Evolutionary conservation across 208 protist species (phyloP).

Genomic region (Leishmania arabica): DNA sequence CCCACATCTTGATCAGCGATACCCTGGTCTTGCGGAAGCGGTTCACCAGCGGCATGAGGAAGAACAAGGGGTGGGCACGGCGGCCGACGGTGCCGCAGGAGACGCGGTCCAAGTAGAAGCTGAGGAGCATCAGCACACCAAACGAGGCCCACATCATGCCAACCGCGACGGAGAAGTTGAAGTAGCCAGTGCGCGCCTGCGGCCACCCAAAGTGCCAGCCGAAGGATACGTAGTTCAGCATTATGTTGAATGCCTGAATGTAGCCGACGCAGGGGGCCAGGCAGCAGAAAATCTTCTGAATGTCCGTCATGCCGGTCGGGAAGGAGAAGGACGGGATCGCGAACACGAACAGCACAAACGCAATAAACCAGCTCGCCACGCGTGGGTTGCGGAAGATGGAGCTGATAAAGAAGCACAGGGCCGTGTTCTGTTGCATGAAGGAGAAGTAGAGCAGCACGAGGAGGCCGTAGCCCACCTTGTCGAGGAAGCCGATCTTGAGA

Average conservation of each 20-base stretch:
- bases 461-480: constrained; percentile 55
- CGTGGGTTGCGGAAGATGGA: constrained; percentile 82
- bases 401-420: constrained; percentile 71
- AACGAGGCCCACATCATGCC: constrained; percentile 83
- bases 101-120: constrained; percentile 87
- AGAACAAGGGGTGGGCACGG: constrained; percentile 72
- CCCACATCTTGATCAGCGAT: constrained; percentile 34
- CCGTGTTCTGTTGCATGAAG: constrained; percentile 74
- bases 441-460: constrained; percentile 77
- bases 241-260: constrained; percentile 43
- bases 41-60: constrained; percentile 49
- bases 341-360: constrained; percentile 71
- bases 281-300: constrained; percentile 46
- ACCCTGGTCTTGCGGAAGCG: constrained; percentile 37
- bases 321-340: constrained; percentile 71
- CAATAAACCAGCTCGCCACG: constrained; percentile 58
- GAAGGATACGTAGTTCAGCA: constrained; percentile 60
- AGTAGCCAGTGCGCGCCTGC: constrained; percentile 39
- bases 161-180: constrained; percentile 52
- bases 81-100: constrained; percentile 63
- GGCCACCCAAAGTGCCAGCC: constrained; percentile 43
- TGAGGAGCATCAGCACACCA: constrained; percentile 65
- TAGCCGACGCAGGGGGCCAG: constrained; percentile 72
- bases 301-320: constrained; percentile 50
- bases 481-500: constrained; percentile 64